phyloP scores from a whole-genome alignment of 768 basidiomycete species.

The Pleurotus tuoliensis region DNA sequence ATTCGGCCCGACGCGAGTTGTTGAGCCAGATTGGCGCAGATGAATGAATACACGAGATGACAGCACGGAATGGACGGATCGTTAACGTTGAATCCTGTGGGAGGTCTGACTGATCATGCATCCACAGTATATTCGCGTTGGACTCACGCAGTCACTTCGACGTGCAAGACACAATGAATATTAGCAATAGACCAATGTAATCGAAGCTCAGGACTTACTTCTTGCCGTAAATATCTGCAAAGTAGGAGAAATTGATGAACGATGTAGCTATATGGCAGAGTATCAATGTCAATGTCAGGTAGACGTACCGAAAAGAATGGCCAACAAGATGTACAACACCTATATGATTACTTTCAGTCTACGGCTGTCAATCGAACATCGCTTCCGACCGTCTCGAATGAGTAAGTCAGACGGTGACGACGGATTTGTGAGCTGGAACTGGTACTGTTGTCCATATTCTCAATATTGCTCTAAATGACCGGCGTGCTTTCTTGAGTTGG shows the following conservation, averaged over 20 bases:
- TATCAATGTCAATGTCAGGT: too few relatives aligned
- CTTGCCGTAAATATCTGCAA: background rate
- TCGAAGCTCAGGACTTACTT: background rate
- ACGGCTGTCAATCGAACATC: too few relatives aligned
- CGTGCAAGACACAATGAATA: background rate
- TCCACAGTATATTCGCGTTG: too few relatives aligned
- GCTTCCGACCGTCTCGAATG: background rate
- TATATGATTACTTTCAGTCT: background rate
- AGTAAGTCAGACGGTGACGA: background rate
- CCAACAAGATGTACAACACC: background rate
- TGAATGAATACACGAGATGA: background rate
- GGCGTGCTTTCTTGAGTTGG: too few relatives aligned
- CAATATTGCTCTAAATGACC: too few relatives aligned
- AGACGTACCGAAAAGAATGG: background rate
- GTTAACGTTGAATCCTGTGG: background rate
- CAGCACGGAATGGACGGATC: background rate
- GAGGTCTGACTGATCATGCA: too few relatives aligned
- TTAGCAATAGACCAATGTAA: too few relatives aligned
- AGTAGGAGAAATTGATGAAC: background rate
- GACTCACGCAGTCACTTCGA: background rate
- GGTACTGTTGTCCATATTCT: too few relatives aligned
- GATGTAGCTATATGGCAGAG: background rate
- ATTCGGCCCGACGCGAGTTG: background rate
- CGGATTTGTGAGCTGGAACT: background rate
- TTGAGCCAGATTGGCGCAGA: background rate